phyloP scores from a whole-genome alignment of 371 early-diverging fungal species.

The Apophysomyces sp. region DNA sequence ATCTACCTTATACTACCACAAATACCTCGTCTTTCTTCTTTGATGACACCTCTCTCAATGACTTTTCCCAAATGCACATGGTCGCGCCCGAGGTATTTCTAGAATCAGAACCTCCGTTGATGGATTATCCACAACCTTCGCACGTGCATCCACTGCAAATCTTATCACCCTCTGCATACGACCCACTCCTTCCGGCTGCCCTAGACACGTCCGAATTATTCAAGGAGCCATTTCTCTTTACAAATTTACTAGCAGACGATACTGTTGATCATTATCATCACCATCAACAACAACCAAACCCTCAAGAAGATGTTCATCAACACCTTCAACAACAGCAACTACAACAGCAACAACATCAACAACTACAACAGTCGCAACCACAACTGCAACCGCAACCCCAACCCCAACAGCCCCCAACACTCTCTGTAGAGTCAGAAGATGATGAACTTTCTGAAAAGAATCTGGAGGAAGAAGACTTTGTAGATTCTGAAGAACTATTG shows the following conservation, averaged over 20 bases:
- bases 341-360: not conserved
- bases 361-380: not conserved
- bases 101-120: not conserved
- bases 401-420: not conserved
- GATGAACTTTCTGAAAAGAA: not conserved
- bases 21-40: not conserved
- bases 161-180: slow-evolving; percentile 6
- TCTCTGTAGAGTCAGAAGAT: not conserved
- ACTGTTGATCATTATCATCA: not conserved
- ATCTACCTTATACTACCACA: not conserved
- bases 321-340: not conserved
- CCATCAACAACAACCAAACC: not conserved
- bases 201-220: not conserved
- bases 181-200: not conserved
- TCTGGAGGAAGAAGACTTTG: not conserved
- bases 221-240: not conserved
- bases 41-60: not conserved
- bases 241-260: not conserved
- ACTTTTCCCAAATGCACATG: not conserved
- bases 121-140: slow-evolving; percentile 3
- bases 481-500: not conserved
- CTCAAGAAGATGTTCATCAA: not conserved
- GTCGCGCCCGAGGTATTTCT: not conserved
- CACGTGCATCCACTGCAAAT: slow-evolving; percentile 23
- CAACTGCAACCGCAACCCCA: not conserved